phyloP scores from a whole-genome alignment of 495 filamentous ascomycete genomes.

The Cetradonia linearis region DNA sequence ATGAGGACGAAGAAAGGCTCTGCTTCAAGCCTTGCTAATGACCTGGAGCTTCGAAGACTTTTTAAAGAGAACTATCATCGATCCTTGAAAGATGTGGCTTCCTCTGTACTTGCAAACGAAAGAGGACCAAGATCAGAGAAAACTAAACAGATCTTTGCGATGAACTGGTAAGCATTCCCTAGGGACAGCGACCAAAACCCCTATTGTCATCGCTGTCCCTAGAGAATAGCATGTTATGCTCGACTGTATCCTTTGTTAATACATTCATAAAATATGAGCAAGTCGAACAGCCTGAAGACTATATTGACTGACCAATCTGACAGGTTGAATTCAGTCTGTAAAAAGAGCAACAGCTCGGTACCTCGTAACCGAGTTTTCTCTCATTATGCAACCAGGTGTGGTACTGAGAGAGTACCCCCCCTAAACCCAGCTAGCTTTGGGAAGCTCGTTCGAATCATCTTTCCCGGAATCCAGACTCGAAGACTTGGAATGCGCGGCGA shows the following conservation, averaged over 20 bases:
- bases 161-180: constrained; percentile 67
- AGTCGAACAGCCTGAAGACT: constrained; percentile 10
- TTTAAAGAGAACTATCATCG: constrained; percentile 66
- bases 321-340: constrained; percentile 78
- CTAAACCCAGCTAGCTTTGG: constrained; percentile 95
- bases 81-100: constrained; percentile 69
- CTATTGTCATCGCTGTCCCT: background rate
- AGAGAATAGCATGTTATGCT: background rate
- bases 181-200: background rate
- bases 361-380: constrained; percentile 88
- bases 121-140: constrained; percentile 80
- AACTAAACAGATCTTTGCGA: constrained; percentile 92
- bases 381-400: constrained; percentile 82
- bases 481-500: constrained; percentile 87
- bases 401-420: constrained; percentile 81
- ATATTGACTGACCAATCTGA: constrained; percentile 23
- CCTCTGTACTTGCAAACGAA: constrained; percentile 62
- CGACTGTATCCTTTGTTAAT: background rate
- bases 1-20: constrained; percentile 56
- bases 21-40: constrained; percentile 70
- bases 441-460: constrained; percentile 91
- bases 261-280: background rate
- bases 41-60: constrained; percentile 81
- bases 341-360: constrained; percentile 70
- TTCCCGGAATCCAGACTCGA: constrained; percentile 85